Base-by-base conservation (phyloP, 164 flowering plant genomes). In the Magnolia sinica region DNA sequence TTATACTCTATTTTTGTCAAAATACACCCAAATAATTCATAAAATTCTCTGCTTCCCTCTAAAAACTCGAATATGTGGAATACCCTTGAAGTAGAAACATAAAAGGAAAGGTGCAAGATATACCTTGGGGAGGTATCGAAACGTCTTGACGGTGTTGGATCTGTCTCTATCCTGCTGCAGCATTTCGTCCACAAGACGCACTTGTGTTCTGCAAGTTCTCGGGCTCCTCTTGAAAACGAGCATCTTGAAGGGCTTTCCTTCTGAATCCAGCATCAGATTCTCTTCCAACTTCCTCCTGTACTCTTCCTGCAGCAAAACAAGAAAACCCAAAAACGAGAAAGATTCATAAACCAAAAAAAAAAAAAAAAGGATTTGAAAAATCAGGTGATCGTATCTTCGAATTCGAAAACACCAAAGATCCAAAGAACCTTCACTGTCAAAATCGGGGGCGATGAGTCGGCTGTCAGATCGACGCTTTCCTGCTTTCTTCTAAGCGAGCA, bases 241-340 rank as follows among this genome's bases (percentile, higher is more conserved):
- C 88, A 89, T 89, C 78, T 82, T 81, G 73, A 86, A 86, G 24
- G 90, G 90, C 73, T 83, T 86, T 68, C 90, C 90, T 69, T 83
- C 89, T 18, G 78, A 75, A 72, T 86, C 89, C 77, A 83, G 67
- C 11, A 70, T 77, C 73, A 87, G 74, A 73, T 76, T 81, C 71
- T 86, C 88, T 68, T 76, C 78, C 78, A 89, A 20, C 65, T 16
- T 85, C 76, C 73, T 63, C 63, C 81, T 16, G 68, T 86, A 87
- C 73, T 67, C 73, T 11, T 82, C 81, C 90, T 85, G 80, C 61
- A 37, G 27, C 61, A 72, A 64, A 55, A 55, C 61, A 55, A 55
- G 61, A 55, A 55, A 16, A 11, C 61, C 61, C 61, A 10, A 55
- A 16, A 55, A 16, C 3, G 16, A 55, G 18, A 55, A 55, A 16